phyloP scores from a whole-genome alignment of 2,329 filamentous ascomycete genomes.

The Pseudogymnoascus sp. region DNA sequence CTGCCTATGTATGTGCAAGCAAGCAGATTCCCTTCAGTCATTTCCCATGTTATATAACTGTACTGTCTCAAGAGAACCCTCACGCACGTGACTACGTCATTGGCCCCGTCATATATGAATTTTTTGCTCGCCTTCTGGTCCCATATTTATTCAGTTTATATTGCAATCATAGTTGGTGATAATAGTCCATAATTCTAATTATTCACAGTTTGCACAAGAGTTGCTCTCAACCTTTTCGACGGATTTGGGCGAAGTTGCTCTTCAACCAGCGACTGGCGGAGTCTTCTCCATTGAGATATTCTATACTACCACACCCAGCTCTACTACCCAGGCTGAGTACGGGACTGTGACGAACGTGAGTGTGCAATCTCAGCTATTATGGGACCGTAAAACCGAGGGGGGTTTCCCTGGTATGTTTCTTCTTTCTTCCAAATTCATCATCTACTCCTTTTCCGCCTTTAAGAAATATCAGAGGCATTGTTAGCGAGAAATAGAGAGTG shows the following conservation, averaged over 20 bases:
- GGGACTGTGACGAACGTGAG: conserved; percentile 13
- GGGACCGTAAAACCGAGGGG: conserved; percentile 81
- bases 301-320: conserved; percentile 27
- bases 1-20: conserved; percentile 64
- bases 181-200: neutral
- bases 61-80: neutral
- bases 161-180: neutral
- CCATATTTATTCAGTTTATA: neutral
- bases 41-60: neutral
- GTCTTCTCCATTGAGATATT: conserved; percentile 69
- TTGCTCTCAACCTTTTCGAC: conserved; percentile 87
- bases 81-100: neutral
- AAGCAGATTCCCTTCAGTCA: neutral
- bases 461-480: no score
- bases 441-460: neutral
- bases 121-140: conserved; percentile 9
- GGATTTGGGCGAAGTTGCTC: conserved; percentile 75
- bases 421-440: neutral
- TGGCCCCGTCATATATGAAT: neutral
- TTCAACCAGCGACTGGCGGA: conserved; percentile 80
- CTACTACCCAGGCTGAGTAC: conserved; percentile 11
- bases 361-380: conserved; percentile 51
- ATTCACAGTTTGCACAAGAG: conserved; percentile 76
- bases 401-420: conserved; percentile 72
- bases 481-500: neutral